These are phyloP conservation scores for Gymnopilus dilepis DNA, from an alignment of 768 basidiomycete species.

Conservation along the genomic window DNA sequence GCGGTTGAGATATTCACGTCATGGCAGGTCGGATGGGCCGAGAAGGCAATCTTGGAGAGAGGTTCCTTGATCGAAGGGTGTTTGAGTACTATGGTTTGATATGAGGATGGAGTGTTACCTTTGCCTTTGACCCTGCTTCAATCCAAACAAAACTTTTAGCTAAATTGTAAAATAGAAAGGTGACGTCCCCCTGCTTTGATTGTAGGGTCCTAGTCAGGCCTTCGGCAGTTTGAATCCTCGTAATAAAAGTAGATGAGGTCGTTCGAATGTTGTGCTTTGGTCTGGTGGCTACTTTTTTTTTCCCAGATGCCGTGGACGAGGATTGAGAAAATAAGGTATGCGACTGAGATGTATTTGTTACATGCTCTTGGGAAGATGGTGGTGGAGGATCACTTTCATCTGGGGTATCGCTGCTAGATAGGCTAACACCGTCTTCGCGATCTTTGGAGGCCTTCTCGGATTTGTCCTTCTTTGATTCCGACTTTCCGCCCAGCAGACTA, in stretches of 20 bases:
- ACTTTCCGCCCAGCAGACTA: constrained; percentile 70
- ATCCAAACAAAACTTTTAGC: constrained; percentile 86
- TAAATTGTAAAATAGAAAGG: constrained; percentile 88
- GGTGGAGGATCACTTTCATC: constrained; percentile 57
- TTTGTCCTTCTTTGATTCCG: constrained; percentile 67
- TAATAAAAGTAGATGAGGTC: constrained; percentile 92
- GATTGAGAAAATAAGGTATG: constrained; percentile 65
- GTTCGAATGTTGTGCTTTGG: constrained; percentile 94
- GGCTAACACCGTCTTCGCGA: constrained; percentile 68
- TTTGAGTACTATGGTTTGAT: constrained; percentile 5
- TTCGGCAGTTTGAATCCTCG: constrained; percentile 82
- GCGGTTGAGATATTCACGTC: constrained; percentile 84
- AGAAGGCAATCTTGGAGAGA: constrained; percentile 83
- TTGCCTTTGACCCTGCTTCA: constrained; percentile 83
- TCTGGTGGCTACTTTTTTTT: constrained; percentile 66
- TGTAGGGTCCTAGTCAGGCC: constrained; percentile 73
- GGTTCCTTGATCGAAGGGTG: constrained; percentile 66
- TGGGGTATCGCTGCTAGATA: constrained; percentile 83
- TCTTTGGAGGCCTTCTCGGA: constrained; percentile 54
- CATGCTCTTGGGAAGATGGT: constrained; percentile 45
- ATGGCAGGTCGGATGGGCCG: constrained; percentile 88
- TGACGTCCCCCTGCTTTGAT: constrained; percentile 82
- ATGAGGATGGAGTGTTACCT: constrained; percentile 51
- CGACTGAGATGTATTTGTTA: constrained; percentile 40
- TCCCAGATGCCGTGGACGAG: constrained; percentile 43